Base-by-base conservation (phyloP, 345 rosid genomes). In the Angophora floribunda region DNA sequence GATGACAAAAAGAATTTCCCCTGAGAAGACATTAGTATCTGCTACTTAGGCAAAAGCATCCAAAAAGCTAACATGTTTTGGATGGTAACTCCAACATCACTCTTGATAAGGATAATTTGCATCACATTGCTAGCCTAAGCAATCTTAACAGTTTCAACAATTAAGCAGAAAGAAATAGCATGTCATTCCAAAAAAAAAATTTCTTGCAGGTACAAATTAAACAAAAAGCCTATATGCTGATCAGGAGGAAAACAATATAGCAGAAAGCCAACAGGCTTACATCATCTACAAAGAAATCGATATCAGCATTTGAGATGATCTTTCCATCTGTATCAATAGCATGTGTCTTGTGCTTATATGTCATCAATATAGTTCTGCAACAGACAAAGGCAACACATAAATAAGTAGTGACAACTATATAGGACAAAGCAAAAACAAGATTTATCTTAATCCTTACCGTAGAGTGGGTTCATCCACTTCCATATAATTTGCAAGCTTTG, bases 311-410 rank as follows among this genome's bases (percentile, higher is more conserved):
- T 78, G 98, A 95, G 90, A 91, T 92, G 86, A 97, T 92, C 92
- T 91, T 96, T 89, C 99, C 95, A 82, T 94, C 95, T 57, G 95
- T 89, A 91, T 96, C 97, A 92, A 96, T 95, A 52, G 99, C 93
- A 91, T 97, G 99, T 32, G 97, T 98, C 94, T 98, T 98, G 96
- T 98, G 99, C 95, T 98, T 98, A 94, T 94, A 98, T 80, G 98
- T 93, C 92, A 98, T 86, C 93, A 98, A 90, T 89, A 98, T 96
- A n/a, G 96, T 96, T 96, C 99, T 98, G 93, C 53, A 89, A 61
- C 59, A 59, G 26, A 89, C 17, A n/a, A 61, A 51, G 6, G 32
- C 49, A 88, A 86, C 15, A 22, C 22, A 32, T 7, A 87, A 9
- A 70, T 12, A 28, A 63, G 53, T 19, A 16, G 67, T 86, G 57